phyloP scores from a whole-genome alignment of 306 rosid species.

The Cicer judaicum region DNA sequence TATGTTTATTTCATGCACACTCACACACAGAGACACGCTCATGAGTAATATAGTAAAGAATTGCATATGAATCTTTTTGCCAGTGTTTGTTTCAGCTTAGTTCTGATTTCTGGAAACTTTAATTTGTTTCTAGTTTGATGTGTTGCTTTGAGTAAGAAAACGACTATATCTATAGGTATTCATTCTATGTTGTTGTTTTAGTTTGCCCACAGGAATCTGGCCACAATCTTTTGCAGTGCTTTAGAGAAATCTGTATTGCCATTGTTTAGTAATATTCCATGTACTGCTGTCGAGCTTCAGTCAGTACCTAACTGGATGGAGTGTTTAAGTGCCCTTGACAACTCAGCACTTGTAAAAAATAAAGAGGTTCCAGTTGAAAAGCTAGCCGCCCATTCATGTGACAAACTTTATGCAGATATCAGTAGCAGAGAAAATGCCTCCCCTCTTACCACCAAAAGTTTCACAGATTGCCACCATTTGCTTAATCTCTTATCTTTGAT shows the following conservation, averaged over 20 bases:
- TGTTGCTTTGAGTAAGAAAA: slow-evolving; percentile 23
- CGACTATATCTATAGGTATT: slow-evolving; percentile 33
- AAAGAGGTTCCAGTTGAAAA: slow-evolving; percentile 40
- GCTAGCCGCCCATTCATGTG: slow-evolving; percentile 43
- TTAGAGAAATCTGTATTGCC: slow-evolving; percentile 61
- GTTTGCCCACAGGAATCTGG: slow-evolving; percentile 82
- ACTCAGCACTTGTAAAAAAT: slow-evolving; percentile 38
- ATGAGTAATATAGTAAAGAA: slow-evolving; percentile 4
- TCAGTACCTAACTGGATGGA: slow-evolving; percentile 67
- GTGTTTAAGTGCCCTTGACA: slow-evolving; percentile 60
- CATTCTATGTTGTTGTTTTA: slow-evolving; percentile 56
- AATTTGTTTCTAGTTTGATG: slow-evolving; percentile 27
- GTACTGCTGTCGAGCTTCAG: slow-evolving; percentile 51
- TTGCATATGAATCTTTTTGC: slow-evolving; percentile 1
- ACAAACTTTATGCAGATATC: slow-evolving; percentile 43
- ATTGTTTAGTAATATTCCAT: slow-evolving; percentile 43
- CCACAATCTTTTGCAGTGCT: slow-evolving; percentile 69
- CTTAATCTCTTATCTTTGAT: slow-evolving; percentile 67
- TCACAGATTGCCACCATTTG: slow-evolving; percentile 67
- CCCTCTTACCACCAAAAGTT: slow-evolving; percentile 40
- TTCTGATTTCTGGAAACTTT: slow-evolving; percentile 30
- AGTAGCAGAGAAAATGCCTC: slow-evolving; percentile 45
- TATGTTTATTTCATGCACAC: not conserved
- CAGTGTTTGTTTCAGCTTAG: slow-evolving; percentile 21
- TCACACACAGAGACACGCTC: not conserved